These are phyloP conservation scores for Macadamia tetraphylla DNA, from an alignment of 164 flowering plant genomes.

Conservation along the genomic window DNA sequence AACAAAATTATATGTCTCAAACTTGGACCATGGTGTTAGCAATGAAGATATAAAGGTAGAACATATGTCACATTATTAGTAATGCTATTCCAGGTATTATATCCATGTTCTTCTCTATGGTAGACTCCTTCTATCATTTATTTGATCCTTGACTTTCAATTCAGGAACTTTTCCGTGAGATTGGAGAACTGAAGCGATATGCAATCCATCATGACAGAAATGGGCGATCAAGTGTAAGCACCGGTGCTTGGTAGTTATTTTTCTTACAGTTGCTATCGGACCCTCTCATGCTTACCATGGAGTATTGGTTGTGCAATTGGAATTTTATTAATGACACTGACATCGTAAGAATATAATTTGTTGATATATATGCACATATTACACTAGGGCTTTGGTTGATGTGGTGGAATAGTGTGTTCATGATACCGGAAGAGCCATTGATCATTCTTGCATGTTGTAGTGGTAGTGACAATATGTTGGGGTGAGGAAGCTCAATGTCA, in stretches of 20 bases:
- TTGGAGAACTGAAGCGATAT: conserved; percentile 76
- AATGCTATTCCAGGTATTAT: conserved; percentile 2
- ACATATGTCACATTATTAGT: conserved; percentile 1
- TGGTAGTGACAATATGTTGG: background rate
- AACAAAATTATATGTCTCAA: conserved; percentile 69
- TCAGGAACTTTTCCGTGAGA: conserved; percentile 90
- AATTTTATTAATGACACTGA: no score
- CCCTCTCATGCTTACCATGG: background rate
- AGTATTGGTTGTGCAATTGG: background rate
- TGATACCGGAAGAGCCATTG: background rate
- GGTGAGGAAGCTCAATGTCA: no score
- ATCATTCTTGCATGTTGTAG: background rate
- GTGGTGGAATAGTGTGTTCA: background rate
- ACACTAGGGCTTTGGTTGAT: background rate
- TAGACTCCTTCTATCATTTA: background rate
- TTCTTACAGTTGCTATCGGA: background rate
- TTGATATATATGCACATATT: no score
- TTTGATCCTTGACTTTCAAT: conserved; percentile 17
- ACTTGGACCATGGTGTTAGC: conserved; percentile 79
- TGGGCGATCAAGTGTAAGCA: conserved; percentile 86
- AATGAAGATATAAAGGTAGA: conserved; percentile 91
- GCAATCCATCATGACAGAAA: conserved; percentile 75
- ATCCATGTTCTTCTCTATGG: background rate
- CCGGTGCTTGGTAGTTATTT: background rate
- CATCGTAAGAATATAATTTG: background rate